Percentiles rank a stretch among this genome's conserved stretches.
phyloP scores from a whole-genome alignment of 352 stramenopile genomes.

The Phytopythium boreale region DNA sequence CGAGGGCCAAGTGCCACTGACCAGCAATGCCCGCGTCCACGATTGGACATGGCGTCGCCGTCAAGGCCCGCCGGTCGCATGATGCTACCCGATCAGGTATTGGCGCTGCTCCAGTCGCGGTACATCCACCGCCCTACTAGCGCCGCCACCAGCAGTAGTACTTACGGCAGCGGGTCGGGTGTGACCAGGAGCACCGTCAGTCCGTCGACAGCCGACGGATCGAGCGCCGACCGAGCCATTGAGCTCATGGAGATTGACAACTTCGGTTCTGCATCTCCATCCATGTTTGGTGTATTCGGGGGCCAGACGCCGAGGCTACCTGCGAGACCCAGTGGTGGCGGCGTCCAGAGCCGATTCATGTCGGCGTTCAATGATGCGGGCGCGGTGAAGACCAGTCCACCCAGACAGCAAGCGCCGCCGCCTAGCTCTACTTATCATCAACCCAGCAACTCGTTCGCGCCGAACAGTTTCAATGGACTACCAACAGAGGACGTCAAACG shows the following conservation, averaged over 20 bases:
- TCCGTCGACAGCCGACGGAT: neutral
- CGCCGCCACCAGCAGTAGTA: neutral
- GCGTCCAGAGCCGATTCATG: neutral
- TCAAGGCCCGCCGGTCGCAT: neutral
- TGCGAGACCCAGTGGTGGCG: neutral
- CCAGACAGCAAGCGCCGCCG: neutral
- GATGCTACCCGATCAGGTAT: neutral
- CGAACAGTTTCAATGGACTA: neutral
- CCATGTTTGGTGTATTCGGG: neutral
- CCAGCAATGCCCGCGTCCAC: neutral
- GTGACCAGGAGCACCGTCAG: neutral
- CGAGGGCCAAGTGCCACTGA: neutral
- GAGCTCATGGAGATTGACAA: neutral
- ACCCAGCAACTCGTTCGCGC: neutral
- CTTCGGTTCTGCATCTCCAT: neutral
- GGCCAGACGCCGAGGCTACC: neutral
- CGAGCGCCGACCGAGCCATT: neutral
- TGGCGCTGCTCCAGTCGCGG: neutral
- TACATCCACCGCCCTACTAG: neutral
- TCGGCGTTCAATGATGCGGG: neutral
- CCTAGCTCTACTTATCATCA: neutral
- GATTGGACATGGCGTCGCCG: neutral
- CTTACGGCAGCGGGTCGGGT: neutral
- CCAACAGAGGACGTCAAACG: neutral
- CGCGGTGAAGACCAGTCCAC: neutral